Percentiles rank a stretch among this genome's conserved stretches.
These are phyloP conservation scores for Apiospora marii DNA, from an alignment of 2,329 filamentous ascomycete genomes.

Conservation along the genomic window DNA sequence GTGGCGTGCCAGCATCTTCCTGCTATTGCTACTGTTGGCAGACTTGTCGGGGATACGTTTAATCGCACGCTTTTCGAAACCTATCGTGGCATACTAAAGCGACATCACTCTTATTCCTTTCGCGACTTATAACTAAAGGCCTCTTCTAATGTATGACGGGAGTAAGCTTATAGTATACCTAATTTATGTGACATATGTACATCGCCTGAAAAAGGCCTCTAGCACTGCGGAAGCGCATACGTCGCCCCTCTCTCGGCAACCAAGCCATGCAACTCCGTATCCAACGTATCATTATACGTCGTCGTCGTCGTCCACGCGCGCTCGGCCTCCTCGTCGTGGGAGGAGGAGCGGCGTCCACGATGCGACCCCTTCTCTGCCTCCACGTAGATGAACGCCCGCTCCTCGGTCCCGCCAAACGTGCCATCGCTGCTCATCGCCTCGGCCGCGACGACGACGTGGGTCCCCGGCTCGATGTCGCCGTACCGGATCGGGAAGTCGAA, in stretches of 20 bases:
- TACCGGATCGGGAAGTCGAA: background rate
- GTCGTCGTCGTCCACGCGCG: background rate
- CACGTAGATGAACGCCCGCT: too few relatives aligned
- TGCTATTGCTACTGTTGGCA: too few relatives aligned
- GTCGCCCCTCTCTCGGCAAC: background rate
- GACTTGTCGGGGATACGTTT: too few relatives aligned
- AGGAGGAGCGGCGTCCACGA: too few relatives aligned
- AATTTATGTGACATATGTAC: background rate
- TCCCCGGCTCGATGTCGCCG: background rate
- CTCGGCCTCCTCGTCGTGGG: background rate
- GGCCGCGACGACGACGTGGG: background rate
- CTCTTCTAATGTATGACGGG: background rate
- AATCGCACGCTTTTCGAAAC: too few relatives aligned
- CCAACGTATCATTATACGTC: background rate
- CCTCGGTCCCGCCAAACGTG: too few relatives aligned
- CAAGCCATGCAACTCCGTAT: background rate
- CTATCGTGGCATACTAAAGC: too few relatives aligned
- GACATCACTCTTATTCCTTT: too few relatives aligned
- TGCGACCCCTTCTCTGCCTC: too few relatives aligned
- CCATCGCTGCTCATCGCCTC: background rate
- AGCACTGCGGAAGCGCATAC: background rate
- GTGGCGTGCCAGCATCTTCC: too few relatives aligned
- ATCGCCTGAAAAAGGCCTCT: background rate
- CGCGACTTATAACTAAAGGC: background rate
- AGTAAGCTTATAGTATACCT: background rate